Evolutionary conservation across 2,329 filamentous ascomycete genomes (phyloP).

Genomic region (Colletotrichum shisoi): DNA sequence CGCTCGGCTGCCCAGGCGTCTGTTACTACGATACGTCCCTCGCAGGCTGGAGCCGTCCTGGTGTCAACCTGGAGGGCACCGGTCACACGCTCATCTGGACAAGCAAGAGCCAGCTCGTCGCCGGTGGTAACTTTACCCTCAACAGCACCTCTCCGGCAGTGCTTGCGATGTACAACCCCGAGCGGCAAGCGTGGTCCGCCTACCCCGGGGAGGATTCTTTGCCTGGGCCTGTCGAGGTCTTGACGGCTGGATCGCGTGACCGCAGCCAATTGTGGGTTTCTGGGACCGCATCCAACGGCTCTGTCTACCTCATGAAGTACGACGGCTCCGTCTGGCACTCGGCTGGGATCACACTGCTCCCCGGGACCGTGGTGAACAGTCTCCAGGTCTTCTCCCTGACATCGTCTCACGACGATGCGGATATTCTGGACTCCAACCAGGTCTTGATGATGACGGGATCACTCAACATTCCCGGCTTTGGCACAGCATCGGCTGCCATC

Average conservation of each 20-base stretch:
- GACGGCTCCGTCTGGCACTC: constrained; percentile 75
- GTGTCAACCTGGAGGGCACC: constrained; percentile 72
- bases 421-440: constrained; percentile 71
- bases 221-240: constrained; percentile 79
- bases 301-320: constrained; percentile 82
- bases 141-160: constrained; percentile 68
- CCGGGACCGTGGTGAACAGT: constrained; percentile 74
- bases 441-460: constrained; percentile 85
- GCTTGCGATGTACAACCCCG: constrained; percentile 77
- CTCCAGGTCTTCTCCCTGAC: constrained; percentile 82
- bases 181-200: constrained; percentile 69
- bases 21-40: constrained; percentile 78
- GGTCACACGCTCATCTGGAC: constrained; percentile 80
- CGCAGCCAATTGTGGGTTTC: constrained; percentile 81
- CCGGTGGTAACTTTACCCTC: constrained; percentile 77
- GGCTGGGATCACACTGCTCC: constrained; percentile 68
- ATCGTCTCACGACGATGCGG: constrained; percentile 69
- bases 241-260: constrained; percentile 77
- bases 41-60: constrained; percentile 82
- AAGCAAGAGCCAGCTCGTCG: constrained; percentile 73
- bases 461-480: constrained; percentile 77
- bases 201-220: constrained; percentile 70
- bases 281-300: constrained; percentile 69
- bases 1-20: constrained; percentile 80
- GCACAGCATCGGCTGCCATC: constrained; percentile 82